Evolutionary conservation across 1,139 yeast genomes (phyloP).

Genomic region (Ogataea hybrid): DNA sequence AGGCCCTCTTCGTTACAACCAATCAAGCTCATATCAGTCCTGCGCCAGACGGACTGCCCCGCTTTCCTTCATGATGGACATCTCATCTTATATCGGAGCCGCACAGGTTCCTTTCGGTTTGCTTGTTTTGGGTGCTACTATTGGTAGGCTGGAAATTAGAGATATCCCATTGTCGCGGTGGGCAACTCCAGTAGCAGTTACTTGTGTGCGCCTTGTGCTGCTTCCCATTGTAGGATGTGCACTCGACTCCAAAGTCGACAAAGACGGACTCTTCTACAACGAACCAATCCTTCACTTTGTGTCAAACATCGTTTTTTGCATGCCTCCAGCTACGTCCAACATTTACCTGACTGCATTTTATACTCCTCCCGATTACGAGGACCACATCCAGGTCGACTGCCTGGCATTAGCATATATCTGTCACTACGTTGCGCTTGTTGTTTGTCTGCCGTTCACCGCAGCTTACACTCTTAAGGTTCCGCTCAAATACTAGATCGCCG

Average conservation of each 20-base stretch:
- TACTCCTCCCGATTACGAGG: constrained; percentile 59
- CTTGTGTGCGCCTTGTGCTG: constrained; percentile 46
- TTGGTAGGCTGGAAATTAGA: constrained; percentile 65
- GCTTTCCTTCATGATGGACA: constrained; percentile 78
- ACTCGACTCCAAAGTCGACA: constrained; percentile 48
- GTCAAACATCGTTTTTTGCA: constrained; percentile 70
- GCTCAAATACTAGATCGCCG: constrained; percentile 24
- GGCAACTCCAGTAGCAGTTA: constrained; percentile 51
- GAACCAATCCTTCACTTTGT: constrained; percentile 67
- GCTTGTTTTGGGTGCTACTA: constrained; percentile 78
- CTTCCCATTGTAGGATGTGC: constrained; percentile 63
- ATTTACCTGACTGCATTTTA: constrained; percentile 83
- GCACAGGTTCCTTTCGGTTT: constrained; percentile 91
- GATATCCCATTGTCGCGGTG: constrained; percentile 69
- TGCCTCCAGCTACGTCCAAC: constrained; percentile 85
- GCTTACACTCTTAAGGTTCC: constrained; percentile 52
- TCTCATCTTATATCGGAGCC: constrained; percentile 72
- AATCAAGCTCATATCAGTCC: constrained; percentile 41
- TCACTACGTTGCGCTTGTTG: constrained; percentile 60
- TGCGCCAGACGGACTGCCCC: constrained; percentile 91
- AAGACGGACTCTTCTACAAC: constrained; percentile 49
- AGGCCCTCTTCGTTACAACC: constrained; percentile 65
- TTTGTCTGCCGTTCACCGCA: constrained; percentile 67
- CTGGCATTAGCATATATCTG: constrained; percentile 69
- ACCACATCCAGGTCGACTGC: constrained; percentile 78